phyloP scores from a whole-genome alignment of 805 yeast genomes.

The Blastobotrys peoriensis region DNA sequence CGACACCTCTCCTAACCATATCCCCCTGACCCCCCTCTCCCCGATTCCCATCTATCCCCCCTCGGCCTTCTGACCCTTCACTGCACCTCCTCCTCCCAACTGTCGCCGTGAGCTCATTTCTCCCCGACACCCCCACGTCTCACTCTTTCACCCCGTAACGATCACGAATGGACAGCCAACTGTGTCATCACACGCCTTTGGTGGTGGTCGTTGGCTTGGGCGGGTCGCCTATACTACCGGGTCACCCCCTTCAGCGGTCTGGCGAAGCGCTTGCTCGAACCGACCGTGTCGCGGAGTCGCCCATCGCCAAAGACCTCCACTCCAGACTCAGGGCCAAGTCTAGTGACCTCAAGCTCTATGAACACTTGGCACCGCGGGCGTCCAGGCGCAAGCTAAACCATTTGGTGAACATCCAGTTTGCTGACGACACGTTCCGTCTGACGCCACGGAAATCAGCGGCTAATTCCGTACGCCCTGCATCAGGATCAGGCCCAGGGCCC shows the following conservation, averaged over 20 bases:
- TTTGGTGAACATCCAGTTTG: constrained; percentile 15
- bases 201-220: constrained; percentile 16
- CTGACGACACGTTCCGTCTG: constrained; percentile 4
- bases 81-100: too few species aligned
- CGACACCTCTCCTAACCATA: too few species aligned
- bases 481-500: too few species aligned
- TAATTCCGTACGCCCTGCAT: too few species aligned
- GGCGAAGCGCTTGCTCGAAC: constrained; percentile 10
- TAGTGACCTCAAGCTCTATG: constrained; percentile 11
- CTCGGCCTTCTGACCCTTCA: too few species aligned
- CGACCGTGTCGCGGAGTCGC: not conserved
- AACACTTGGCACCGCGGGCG: constrained; percentile 15
- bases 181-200: constrained; percentile 17
- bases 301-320: constrained; percentile 13
- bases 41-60: too few species aligned
- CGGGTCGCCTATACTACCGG: not conserved
- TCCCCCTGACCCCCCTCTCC: too few species aligned
- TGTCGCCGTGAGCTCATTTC: too few species aligned
- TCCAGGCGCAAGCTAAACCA: constrained; percentile 14
- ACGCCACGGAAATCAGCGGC: not conserved
- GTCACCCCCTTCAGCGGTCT: constrained; percentile 11
- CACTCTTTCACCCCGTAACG: too few species aligned
- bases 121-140: too few species aligned
- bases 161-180: not conserved
- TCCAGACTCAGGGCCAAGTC: constrained; percentile 16